Percentiles rank a stretch among this genome's conserved stretches.
Conservation (phyloP, 441 rosid genomes). For the Jatropha podagrica region DNA sequence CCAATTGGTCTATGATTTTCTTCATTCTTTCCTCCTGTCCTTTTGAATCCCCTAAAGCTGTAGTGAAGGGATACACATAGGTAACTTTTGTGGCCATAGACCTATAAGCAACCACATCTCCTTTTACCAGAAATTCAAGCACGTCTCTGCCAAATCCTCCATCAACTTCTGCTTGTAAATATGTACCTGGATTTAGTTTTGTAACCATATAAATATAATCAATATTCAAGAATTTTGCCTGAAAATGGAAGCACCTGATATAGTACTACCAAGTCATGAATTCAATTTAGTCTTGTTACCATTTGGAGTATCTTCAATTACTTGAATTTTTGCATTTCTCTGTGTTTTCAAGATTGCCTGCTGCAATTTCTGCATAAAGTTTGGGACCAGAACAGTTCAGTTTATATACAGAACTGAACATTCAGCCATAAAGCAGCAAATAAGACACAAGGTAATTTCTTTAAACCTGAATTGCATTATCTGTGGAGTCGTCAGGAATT, state of each 20-base stretch:
- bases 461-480: slow-evolving; percentile 57
- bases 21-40: slow-evolving; percentile 80
- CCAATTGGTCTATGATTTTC: slow-evolving; percentile 60
- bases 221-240: background rate
- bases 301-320: slow-evolving; percentile 60
- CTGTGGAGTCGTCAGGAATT: slow-evolving; percentile 50
- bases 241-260: background rate
- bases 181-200: slow-evolving; percentile 45
- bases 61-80: slow-evolving; percentile 85
- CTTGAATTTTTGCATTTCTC: slow-evolving; percentile 58
- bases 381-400: background rate
- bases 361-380: slow-evolving; percentile 51
- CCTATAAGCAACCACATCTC: slow-evolving; percentile 75
- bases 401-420: background rate
- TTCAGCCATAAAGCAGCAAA: slow-evolving; percentile 1
- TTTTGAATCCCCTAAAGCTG: slow-evolving; percentile 84
- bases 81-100: slow-evolving; percentile 78
- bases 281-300: slow-evolving; percentile 41
- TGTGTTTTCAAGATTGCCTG: slow-evolving; percentile 71
- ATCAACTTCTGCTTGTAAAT: slow-evolving; percentile 69
- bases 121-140: slow-evolving; percentile 74
- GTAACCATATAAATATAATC: background rate
- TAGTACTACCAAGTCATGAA: background rate
- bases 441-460: background rate
- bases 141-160: slow-evolving; percentile 76